Percentiles rank a stretch among this genome's conserved stretches.
Evolutionary conservation across 2,329 filamentous ascomycete genomes (phyloP).

Genomic region (Chalaropsis thielavioides): DNA sequence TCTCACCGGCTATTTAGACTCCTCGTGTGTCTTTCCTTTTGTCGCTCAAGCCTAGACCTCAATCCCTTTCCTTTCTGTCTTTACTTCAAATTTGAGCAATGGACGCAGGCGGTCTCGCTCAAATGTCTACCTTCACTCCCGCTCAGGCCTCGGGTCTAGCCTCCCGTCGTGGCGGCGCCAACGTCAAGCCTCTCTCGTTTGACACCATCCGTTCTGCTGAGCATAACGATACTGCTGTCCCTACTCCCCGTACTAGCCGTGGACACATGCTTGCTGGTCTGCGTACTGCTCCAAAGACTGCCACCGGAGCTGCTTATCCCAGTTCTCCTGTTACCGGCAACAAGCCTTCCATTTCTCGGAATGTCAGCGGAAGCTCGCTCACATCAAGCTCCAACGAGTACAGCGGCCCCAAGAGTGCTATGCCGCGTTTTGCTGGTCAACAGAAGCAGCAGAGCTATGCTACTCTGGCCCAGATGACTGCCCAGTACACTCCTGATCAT

Average conservation of each 20-base stretch:
- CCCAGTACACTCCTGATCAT: constrained; percentile 69
- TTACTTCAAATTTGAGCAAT: constrained; percentile 35
- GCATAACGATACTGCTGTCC: constrained; percentile 49
- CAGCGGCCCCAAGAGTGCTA: constrained; percentile 40
- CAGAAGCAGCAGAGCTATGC: constrained; percentile 24
- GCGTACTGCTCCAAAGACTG: constrained; percentile 82
- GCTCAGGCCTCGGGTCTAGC: constrained; percentile 65
- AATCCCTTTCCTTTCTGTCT: constrained; percentile 10
- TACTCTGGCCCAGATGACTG: constrained; percentile 25
- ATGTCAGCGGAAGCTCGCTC: constrained; percentile 32
- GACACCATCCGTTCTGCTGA: constrained; percentile 56
- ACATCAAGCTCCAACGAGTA: constrained; percentile 30
- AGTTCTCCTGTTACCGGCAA: constrained; percentile 40
- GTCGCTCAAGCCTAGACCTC: constrained; percentile 4
- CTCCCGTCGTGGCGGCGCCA: constrained; percentile 67
- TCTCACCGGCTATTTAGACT: constrained; percentile 12
- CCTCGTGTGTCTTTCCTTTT: constrained; percentile 15
- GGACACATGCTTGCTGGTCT: constrained; percentile 88
- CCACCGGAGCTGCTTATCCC: constrained; percentile 55
- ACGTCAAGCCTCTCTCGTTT: constrained; percentile 80
- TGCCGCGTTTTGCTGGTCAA: constrained; percentile 32
- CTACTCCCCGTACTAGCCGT: constrained; percentile 83
- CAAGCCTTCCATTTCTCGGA: constrained; percentile 30
- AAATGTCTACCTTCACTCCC: constrained; percentile 72
- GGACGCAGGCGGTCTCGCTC: constrained; percentile 98